Evolutionary conservation across 2,329 filamentous ascomycete genomes (phyloP).

Genomic region (Mycosphaerelloides madeirae): DNA sequence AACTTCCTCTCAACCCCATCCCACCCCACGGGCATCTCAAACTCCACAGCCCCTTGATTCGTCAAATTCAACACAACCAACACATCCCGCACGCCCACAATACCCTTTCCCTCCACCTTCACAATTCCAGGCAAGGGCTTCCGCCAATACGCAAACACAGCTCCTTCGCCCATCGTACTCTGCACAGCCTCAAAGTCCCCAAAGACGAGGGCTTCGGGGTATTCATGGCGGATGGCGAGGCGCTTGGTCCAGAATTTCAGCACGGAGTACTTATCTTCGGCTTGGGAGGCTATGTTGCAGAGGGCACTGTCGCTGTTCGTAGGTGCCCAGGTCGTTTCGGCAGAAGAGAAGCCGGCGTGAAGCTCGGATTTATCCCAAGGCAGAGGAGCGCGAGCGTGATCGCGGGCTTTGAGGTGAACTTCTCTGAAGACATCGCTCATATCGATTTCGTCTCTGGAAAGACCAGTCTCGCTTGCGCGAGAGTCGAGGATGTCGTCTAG

Average conservation of each 20-base stretch:
- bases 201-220: slow-evolving; percentile 13
- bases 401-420: slow-evolving; percentile 56
- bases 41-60: slow-evolving; percentile 6
- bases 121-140: background rate
- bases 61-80: slow-evolving; percentile 20
- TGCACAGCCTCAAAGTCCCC: slow-evolving; percentile 16
- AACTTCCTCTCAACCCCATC: background rate
- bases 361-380: slow-evolving; percentile 20
- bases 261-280: slow-evolving; percentile 3
- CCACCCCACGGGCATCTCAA: slow-evolving; percentile 7
- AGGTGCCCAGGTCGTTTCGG: slow-evolving; percentile 16
- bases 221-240: slow-evolving; percentile 11
- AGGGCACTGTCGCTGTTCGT: slow-evolving; percentile 18
- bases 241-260: slow-evolving; percentile 19
- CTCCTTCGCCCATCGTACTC: slow-evolving; percentile 6
- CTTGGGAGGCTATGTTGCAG: slow-evolving; percentile 17
- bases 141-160: slow-evolving; percentile 19
- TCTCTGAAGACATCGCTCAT: slow-evolving; percentile 43
- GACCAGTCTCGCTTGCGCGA: background rate
- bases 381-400: slow-evolving; percentile 56
- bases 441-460: slow-evolving; percentile 16
- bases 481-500: background rate
- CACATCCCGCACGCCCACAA: slow-evolving; percentile 6
- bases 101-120: background rate
- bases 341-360: slow-evolving; percentile 56